Evolutionary conservation across 2,329 filamentous ascomycete genomes (phyloP), one percentile per base, ranked within the genome.

Genomic region (Dichotomopilus funicola): DNA sequence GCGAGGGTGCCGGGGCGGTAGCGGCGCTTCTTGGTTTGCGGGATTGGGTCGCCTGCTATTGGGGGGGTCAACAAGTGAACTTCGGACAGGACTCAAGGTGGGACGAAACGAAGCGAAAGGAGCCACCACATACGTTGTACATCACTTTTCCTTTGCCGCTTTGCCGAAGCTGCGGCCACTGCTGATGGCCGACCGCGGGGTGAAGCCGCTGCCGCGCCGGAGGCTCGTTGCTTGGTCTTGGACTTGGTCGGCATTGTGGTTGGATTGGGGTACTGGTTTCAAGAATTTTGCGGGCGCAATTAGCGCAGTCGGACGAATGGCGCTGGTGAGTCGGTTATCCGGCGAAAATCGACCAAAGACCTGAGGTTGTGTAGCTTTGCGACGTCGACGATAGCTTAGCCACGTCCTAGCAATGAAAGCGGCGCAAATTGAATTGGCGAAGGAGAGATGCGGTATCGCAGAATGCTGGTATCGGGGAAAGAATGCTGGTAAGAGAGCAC

Each of bases 1-100:
- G 94, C 92, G 63, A 89, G 80, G 44, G 91, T 96, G 67, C 91
- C 91, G 1, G 88, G 88, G 55, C 77, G 81, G 67, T 89, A 91
- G 62, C 88, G 81, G 61, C 80, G 80, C 62, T 78, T 82, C 62
- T 78, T 78, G 56, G 72, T 74, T 56, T 79, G 75, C 1, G 87
- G 87, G 46, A 88, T 73, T 35, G 88, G 87, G 64, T 91, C 87
- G 57, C 88, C 88, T 64, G 87, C 87, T 90, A 58, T 40, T 12
- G 11, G 54, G 9, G 11, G 42, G 34, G 6, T 19, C 33, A 31
- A 9, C 9, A 37, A 8, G 19, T 27, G 19, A 4, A 4, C 8
- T 33, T 7, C 11, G 13, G 13, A 38, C 6, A 31, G n/a, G n/a
- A n/a, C 11, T 10, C 34, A 42, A 38, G 53, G 12, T 53, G 37